Evolutionary conservation across 306 rosid species (phyloP), one percentile per base, ranked within the genome.

Genomic region (Cucumis melo): DNA sequence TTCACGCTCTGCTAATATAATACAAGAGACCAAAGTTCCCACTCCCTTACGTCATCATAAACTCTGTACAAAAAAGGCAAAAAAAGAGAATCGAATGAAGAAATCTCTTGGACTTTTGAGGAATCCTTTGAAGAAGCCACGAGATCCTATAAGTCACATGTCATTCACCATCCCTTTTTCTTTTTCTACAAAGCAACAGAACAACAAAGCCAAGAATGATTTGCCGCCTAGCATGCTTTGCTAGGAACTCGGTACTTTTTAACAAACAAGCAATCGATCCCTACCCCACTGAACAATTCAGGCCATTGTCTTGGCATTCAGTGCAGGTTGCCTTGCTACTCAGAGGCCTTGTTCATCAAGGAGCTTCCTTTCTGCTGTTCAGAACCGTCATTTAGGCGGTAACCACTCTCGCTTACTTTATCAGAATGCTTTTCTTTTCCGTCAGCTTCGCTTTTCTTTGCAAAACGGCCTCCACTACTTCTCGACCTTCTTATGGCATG

Each of bases 401-500:
- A 80, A 63, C 83, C 85, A 48, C 73, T 78, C 78, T 81, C 87
- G 76, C 80, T 91, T 65, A 76, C 96, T 73, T 86, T 88, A 70
- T 82, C 82, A 8, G 59, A 48, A 81, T 77, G 80, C 75, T 56
- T 81, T 81, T 88, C 41, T 83, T 73, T 81, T 70, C 60, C 81
- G 23, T 84, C 93, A 29, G 29, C 83, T 6, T 80, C 84, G 15
- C 34, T 57, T 82, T 90, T 94, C 92, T 89, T 94, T 16, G 96
- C 97, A 80, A 94, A 94, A 21, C 99, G 99, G 20, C 99, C 98
- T 71, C 99, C 99, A 0, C 36, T 92, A 41, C 99, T 87, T 80
- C 99, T 89, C 20, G 83, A 91, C 91, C 99, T 85, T 82, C 97
- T 85, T 87, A 94, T 77, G 77, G 99, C 99, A 86, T 94, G 99